These are phyloP conservation scores for Rhizophagus prolifer DNA, from an alignment of 192 early-diverging fungal genomes.

Conservation along the genomic window DNA sequence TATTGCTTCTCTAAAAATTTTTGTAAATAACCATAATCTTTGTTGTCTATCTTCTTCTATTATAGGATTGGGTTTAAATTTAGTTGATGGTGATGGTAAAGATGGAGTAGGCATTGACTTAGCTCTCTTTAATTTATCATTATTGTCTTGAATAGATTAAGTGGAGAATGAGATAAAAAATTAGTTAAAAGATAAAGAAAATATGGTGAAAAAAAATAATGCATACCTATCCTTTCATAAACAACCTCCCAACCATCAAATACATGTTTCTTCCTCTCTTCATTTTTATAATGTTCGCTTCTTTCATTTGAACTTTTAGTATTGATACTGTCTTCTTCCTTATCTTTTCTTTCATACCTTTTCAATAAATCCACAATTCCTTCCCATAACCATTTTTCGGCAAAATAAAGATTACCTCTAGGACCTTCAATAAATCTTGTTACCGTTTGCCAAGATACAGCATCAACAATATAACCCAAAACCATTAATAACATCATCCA, in stretches of 20 bases:
- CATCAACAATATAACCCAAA: neutral
- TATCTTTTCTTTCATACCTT: neutral
- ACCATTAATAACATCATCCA: slow-evolving; percentile 11
- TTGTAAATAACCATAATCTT: slow-evolving; percentile 17
- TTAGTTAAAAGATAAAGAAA: neutral
- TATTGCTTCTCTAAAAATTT: slow-evolving; percentile 16
- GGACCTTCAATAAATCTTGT: slow-evolving; percentile 14
- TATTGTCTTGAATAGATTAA: neutral
- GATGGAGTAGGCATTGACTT: neutral
- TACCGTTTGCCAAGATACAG: neutral
- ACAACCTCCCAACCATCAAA: slow-evolving; percentile 18
- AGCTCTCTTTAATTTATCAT: neutral
- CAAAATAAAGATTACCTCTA: slow-evolving; percentile 16
- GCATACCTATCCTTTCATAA: slow-evolving; percentile 12
- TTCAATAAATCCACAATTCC: slow-evolving; percentile 12
- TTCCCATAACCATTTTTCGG: slow-evolving; percentile 26
- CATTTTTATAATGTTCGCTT: neutral
- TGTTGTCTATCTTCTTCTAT: slow-evolving; percentile 18
- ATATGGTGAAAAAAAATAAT: neutral
- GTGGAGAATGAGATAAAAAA: neutral
- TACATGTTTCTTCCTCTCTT: neutral
- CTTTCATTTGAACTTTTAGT: neutral
- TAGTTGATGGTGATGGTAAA: neutral
- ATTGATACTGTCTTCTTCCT: neutral
- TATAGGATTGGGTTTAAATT: neutral